Evolutionary conservation across 2,329 filamentous ascomycete species (phyloP), one percentile per base, ranked within the genome.

Genomic region (Ciborinia camelliae): DNA sequence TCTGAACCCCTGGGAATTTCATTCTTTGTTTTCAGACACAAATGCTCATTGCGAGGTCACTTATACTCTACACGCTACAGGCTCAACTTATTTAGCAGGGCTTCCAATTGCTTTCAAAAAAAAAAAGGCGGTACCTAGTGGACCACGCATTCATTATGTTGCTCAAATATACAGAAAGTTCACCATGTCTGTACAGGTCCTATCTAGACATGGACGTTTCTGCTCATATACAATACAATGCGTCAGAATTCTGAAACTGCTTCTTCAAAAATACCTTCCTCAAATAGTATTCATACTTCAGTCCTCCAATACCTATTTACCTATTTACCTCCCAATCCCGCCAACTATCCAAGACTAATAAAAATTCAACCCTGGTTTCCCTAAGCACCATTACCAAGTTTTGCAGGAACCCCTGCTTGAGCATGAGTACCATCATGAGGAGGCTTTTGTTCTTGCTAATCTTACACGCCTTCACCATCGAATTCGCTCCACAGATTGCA

Each of bases 371-470:
- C 23, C 48, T 52, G 20, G 59, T 50, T 23, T 26, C 3, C 35
- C 53, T 26, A 28, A 64, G 20, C 62, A 64, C 50, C 53, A 35
- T 41, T 59, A 32, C 28, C 53, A 59, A 43, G 32, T 64, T 26
- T 59, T 50, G 10, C 45, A 50, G 18, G 35, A 64, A 20, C 45
- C 62, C 9, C 26, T 64, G 20, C 35, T 64, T 43, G 62, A 59
- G 41, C 53, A 64, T 23, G 53, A 64, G 20, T 64, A 51, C 20
- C 43, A 48, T 37, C 37, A 58, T 14, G 23, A 64, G 43, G 62
- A 64, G n/a, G 62, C 62, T n/a, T 64, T 59, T 9, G 23, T 64
- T 5, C 52, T 53, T 35, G 62, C 62, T 30, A 59, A 45, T 59
- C 47, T 64, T 14, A 23, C 52, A 18, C 45, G 53, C 12, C 35